Conservation (phyloP, 1,284 basidiomycete species). For the Cerrena zonata region DNA sequence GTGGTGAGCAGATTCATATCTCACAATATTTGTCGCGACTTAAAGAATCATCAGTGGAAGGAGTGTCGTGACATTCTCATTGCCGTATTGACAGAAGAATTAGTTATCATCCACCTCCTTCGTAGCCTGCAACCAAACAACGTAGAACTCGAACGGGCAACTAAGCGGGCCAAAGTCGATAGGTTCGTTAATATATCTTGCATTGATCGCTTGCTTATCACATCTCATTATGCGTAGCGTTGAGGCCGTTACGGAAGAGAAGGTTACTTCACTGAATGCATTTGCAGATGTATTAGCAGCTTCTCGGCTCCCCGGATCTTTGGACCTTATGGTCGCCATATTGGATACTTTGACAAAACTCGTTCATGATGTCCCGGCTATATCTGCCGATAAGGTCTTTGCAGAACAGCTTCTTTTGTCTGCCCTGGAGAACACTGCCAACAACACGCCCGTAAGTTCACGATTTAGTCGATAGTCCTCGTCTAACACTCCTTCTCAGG, state of each 20-base stretch:
- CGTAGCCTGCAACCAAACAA: conserved; percentile 42
- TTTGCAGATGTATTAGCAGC: conserved; percentile 71
- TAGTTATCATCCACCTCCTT: conserved; percentile 59
- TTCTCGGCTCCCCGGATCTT: conserved; percentile 57
- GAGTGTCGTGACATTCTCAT: conserved; percentile 48
- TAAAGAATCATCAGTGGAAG: conserved; percentile 34
- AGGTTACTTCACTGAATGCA: conserved; percentile 40
- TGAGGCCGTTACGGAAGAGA: too few species aligned
- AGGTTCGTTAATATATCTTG: conserved; percentile 36
- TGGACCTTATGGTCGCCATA: conserved; percentile 67
- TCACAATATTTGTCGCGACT: not conserved
- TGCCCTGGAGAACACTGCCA: conserved; percentile 67
- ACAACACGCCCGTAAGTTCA: conserved; percentile 49
- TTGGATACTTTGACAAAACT: conserved; percentile 72
- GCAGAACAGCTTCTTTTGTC: conserved; percentile 84
- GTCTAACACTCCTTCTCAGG: conserved; percentile 8
- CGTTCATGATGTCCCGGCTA: conserved; percentile 45
- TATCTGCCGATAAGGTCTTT: conserved; percentile 66
- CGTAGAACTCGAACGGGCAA: conserved; percentile 39
- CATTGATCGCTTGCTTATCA: not conserved
- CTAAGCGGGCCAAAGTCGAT: conserved; percentile 58
- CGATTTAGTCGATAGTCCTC: too few species aligned
- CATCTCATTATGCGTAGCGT: not conserved
- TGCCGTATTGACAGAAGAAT: conserved; percentile 41
- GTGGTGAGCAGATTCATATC: conserved; percentile 34